Conservation (phyloP, 2,329 filamentous ascomycete genomes). For the Dothiorella sarmentorum region DNA sequence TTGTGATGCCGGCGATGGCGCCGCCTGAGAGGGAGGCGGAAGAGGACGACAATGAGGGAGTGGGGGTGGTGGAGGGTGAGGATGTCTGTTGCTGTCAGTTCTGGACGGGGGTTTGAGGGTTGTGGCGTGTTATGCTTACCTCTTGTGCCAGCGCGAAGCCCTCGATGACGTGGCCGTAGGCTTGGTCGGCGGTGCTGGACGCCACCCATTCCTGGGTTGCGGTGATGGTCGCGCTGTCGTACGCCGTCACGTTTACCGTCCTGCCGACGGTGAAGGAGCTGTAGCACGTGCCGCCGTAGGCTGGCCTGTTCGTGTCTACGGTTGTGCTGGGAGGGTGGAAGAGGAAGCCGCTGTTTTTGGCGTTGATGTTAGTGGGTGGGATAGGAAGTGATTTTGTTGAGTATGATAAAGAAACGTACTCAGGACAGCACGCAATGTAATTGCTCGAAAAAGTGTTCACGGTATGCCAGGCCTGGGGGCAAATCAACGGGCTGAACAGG, state of each 20-base stretch:
- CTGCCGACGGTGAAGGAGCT: constrained; percentile 23
- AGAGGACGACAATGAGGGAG: constrained; percentile 16
- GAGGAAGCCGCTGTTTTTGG: constrained; percentile 25
- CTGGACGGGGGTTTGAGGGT: not conserved
- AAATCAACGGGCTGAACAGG: constrained; percentile 27
- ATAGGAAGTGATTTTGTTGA: not conserved
- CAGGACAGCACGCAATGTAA: constrained; percentile 31
- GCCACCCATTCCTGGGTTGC: constrained; percentile 16
- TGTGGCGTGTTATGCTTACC: not conserved
- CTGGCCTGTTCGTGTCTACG: constrained; percentile 24
- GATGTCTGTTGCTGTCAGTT: not conserved
- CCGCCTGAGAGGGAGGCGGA: constrained; percentile 13
- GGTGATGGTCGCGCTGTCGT: constrained; percentile 22
- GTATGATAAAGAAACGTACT: constrained; percentile 21
- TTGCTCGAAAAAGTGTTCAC: constrained; percentile 23
- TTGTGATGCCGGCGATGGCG: constrained; percentile 26
- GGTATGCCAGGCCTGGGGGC: constrained; percentile 27
- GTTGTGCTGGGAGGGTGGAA: constrained; percentile 23
- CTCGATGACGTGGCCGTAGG: constrained; percentile 30
- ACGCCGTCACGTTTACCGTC: constrained; percentile 24
- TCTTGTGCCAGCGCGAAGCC: constrained; percentile 22
- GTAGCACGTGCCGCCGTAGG: constrained; percentile 29
- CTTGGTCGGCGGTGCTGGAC: constrained; percentile 19
- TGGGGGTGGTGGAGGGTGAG: not conserved
- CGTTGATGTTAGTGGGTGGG: not conserved